Base-by-base conservation (phyloP, 129 eudicot species). In the Ambrosia artemisiifolia region DNA sequence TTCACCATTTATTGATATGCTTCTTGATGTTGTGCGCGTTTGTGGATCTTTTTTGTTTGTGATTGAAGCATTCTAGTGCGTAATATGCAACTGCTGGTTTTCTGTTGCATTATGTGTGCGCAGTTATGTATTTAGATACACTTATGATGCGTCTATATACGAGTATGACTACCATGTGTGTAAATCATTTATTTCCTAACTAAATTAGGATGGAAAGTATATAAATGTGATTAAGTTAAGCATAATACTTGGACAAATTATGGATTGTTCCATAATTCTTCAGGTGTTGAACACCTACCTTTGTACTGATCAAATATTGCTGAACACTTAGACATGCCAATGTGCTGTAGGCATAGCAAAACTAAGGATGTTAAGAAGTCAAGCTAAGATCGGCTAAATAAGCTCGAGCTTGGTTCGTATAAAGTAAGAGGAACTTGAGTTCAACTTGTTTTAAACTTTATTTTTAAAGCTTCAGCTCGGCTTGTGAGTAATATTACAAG, bases 261-360 rank as follows among this genome's bases (percentile, higher is more conserved):
- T 42, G 44, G 30, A n/a, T 60, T 72, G 56, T 46, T 72, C 59
- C 57, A 43, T 60, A n/a, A 47, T 50, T 35, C 18, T 18, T 74
- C 65, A 74, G 34, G 65, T 20, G n/a, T 74, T 63, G 43, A 63
- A 35, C 35, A 74, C 63, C 40, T 35, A 35, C 8, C 51, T 48
- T 47, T 73, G 61, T 73, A 33, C 34, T 33, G 36, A 36, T 47
- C 36, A 34, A n/a, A 8, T 63, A 35, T 47, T 63, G 78, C 65
- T 16, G 17, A 40, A 71, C 57, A 43, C 67, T 12, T 30, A 32
- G 34, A 72, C 30, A 44, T 4, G 32, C 67, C 42, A 1, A 40
- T 24, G 14, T 3, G 13, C 42, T 34, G 11, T 53, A 70, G 34
- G 63, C 33, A 70, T 33, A 30, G 32, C 48, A 69, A 67, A 51